Base-by-base conservation (phyloP, 2,329 filamentous ascomycete genomes). In the Venturia aucupariae region DNA sequence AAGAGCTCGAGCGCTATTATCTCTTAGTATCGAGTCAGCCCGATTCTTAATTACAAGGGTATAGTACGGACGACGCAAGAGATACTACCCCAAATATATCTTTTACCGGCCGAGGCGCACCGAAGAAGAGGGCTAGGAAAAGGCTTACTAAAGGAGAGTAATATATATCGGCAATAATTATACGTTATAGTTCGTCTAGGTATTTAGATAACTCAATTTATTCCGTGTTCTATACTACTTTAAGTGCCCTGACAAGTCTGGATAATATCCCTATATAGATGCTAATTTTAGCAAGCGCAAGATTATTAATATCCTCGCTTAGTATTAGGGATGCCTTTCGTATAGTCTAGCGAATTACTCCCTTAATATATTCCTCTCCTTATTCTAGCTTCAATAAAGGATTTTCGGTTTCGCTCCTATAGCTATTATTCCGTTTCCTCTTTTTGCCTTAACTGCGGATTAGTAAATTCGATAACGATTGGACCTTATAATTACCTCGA, bases 1-100 rank as follows among this genome's bases (percentile, higher is more conserved):
- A 64, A 62, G 63, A 64, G 59, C 59, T 64, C 11, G 4, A 64
- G 64, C 59, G 64, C 61, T 35, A 63, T 64, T 4, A 61, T 65
- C 64, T 65, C 24, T 64, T 42, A n/a, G n/a, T n/a, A n/a, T n/a
- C 60, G 32, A 65, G 64, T 27, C 60, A 65, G 64, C 64, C 64
- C 27, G 38, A 35, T 46, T 63, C 46, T 35, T 24, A 65, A 65
- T 63, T 42, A 65, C 22, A 63, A 65, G 64, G 39, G n/a, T 4
- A 51, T 42, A 64, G 63, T 61, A 32, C 46, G 63, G 35, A 10
- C 41, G 64, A 19, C 46, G 64, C 64, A 51, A 63, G 44, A 24
- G 60, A 65, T n/a, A 10, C 64, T 60, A 65, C 60, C 42, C 64
- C 64, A 13, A 63, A 62, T 65, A 62, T 42, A 10, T 65, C 64